A percentile compares a stretch with the other conserved stretches of the same genome.
phyloP scores from a whole-genome alignment of 2,329 filamentous ascomycete genomes.

The Monosporascus sp. region DNA sequence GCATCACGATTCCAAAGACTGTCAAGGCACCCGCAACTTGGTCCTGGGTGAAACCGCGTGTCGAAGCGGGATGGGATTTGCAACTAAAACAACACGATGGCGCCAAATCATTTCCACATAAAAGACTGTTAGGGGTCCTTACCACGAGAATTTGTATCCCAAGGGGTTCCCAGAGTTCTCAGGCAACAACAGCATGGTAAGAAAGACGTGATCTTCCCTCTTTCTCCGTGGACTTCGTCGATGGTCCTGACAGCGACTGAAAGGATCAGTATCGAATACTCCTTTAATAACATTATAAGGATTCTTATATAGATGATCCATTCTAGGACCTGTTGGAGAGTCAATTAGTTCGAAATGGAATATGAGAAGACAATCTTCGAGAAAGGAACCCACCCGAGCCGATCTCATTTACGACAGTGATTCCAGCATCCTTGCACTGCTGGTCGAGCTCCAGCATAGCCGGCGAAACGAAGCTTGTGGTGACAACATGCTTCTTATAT shows the following conservation, averaged over 20 bases:
- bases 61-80: too few relatives aligned
- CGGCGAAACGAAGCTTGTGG: constrained; percentile 86
- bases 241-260: constrained; percentile 80
- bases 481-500: constrained; percentile 92
- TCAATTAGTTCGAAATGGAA: constrained; percentile 36
- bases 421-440: constrained; percentile 79
- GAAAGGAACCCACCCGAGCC: constrained; percentile 35
- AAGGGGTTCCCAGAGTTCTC: constrained; percentile 82
- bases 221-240: constrained; percentile 76
- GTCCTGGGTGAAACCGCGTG: neutral
- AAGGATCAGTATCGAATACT: neutral
- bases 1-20: constrained; percentile 53
- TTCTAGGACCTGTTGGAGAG: constrained; percentile 43
- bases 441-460: constrained; percentile 86
- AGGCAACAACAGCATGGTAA: constrained; percentile 81
- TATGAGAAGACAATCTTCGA: neutral
- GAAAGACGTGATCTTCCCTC: constrained; percentile 81
- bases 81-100: neutral
- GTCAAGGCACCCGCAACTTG: neutral
- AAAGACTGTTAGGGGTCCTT: neutral
- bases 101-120: neutral
- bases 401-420: constrained; percentile 99
- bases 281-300: neutral
- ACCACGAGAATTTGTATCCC: constrained; percentile 85
- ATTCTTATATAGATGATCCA: constrained; percentile 54